Base-by-base conservation (phyloP, 441 rosid genomes). In the Erodium moschatum region DNA sequence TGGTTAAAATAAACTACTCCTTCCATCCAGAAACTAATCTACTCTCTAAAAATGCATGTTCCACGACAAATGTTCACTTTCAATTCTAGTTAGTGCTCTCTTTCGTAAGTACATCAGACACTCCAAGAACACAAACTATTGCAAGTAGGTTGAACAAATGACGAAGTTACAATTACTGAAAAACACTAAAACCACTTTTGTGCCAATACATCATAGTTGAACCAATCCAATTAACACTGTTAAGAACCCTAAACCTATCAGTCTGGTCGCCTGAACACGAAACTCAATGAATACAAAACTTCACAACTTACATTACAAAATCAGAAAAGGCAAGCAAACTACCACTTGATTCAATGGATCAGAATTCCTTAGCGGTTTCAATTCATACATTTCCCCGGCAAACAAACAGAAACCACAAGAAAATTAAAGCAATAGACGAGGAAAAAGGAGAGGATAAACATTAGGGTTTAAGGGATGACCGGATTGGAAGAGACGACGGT, bases 401-500 rank as follows among this genome's bases (percentile, higher is more conserved):
- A 64, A 4, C 66, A 54, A 72, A 38, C 10, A 48, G 67, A 50
- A 6, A 3, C 35, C 5, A 50, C 10, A 2, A 7, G 10, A 21
- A 46, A 54, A 42, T 21, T 52, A 12, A 62, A 69, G 9, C 40
- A 35, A 35, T 35, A 35, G 50, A 40, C 8, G 8, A 12, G 11
- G 5, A 60, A 16, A 18, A 6, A 6, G 42, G 9, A 46, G 35
- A 18, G 1, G 35, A 2, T 18, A n/a, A 71, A 60, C 13, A 19
- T n/a, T 19, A 70, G 9, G 61, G 33, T 38, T 15, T 2, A 48
- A 64, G 67, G 65, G 67, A 35, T 78, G 70, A 92, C 97, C 86
- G 82, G 86, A 79, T 86, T 90, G 44, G 95, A 81, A 71, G 92
- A 86, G 80, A 87, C 73, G 73, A 83, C 79, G 62, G 89, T 77